Evolutionary conservation across 192 early-diverging fungal species (phyloP).

Genomic region (Chytriomyces hyalinus): DNA sequence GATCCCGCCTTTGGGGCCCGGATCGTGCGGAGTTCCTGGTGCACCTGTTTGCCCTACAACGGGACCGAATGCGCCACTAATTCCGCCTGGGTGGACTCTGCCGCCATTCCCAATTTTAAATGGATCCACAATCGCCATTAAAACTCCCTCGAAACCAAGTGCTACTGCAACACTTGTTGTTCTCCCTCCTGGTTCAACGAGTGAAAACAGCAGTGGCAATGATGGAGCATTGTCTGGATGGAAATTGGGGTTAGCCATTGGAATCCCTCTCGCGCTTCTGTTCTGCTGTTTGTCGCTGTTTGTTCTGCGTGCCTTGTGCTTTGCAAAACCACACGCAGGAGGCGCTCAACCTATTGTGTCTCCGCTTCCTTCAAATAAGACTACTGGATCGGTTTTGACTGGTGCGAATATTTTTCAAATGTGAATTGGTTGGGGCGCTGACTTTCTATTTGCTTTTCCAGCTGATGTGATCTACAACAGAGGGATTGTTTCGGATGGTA

Average conservation of each 20-base stretch:
- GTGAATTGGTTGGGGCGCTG: no score
- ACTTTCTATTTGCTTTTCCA: no score
- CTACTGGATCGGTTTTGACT: not conserved
- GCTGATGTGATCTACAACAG: no score
- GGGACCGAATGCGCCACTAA: conserved; percentile 11
- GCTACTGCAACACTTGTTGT: not conserved
- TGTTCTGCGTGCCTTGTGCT: not conserved
- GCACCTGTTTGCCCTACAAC: not conserved
- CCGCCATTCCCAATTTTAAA: conserved; percentile 26
- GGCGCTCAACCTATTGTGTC: not conserved
- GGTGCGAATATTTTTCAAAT: not conserved
- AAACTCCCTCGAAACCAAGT: not conserved
- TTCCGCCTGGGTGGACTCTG: conserved; percentile 26
- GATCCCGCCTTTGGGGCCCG: conserved; percentile 20
- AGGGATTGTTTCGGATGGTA: no score
- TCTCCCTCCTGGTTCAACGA: not conserved
- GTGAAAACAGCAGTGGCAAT: not conserved
- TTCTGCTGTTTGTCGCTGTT: not conserved
- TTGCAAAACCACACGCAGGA: not conserved
- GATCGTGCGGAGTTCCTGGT: not conserved
- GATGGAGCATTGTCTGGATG: conserved; percentile 11
- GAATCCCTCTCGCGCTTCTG: conserved; percentile 8
- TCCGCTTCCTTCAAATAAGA: not conserved
- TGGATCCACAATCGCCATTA: not conserved
- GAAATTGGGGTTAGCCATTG: conserved; percentile 14